Evolutionary conservation across 495 filamentous ascomycete species (phyloP).

Genomic region (Penicillium manginii): DNA sequence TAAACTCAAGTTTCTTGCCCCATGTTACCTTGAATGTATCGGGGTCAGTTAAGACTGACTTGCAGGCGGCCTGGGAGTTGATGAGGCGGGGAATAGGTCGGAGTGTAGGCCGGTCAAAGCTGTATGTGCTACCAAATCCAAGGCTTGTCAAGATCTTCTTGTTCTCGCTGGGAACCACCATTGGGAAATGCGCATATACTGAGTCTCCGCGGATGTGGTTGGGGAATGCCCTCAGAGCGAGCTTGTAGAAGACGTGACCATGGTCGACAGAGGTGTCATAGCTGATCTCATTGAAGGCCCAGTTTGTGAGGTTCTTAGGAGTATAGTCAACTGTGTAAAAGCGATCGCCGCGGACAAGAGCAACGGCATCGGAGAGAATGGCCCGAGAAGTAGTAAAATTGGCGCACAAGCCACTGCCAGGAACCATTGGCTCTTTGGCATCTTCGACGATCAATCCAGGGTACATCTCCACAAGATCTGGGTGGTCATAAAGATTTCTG

Average conservation of each 20-base stretch:
- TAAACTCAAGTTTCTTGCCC: conserved; percentile 56
- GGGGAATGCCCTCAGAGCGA: conserved; percentile 64
- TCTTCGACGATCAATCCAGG: conserved; percentile 83
- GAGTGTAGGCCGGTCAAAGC: conserved; percentile 48
- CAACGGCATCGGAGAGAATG: conserved; percentile 83
- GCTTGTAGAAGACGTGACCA: conserved; percentile 64
- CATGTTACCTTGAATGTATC: conserved; percentile 60
- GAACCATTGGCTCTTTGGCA: conserved; percentile 70
- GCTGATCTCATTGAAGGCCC: conserved; percentile 64
- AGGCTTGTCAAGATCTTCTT: conserved; percentile 52
- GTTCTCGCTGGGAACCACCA: conserved; percentile 61
- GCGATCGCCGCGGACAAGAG: conserved; percentile 82
- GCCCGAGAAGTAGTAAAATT: conserved; percentile 83
- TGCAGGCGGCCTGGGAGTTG: conserved; percentile 53
- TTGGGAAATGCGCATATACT: conserved; percentile 62
- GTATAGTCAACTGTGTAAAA: conserved; percentile 82
- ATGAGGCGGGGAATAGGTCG: conserved; percentile 43
- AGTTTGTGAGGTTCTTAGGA: conserved; percentile 78
- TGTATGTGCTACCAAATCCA: conserved; percentile 52
- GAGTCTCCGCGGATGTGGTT: conserved; percentile 59
- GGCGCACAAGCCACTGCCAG: conserved; percentile 80
- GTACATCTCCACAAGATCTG: conserved; percentile 81
- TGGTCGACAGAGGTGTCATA: conserved; percentile 54
- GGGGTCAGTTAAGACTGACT: conserved; percentile 50
- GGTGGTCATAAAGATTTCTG: conserved; percentile 75